A percentile compares a stretch with the other conserved stretches of the same genome.
phyloP scores from a whole-genome alignment of 176 grass and related monocot species.

The Pontederia crassipes region DNA sequence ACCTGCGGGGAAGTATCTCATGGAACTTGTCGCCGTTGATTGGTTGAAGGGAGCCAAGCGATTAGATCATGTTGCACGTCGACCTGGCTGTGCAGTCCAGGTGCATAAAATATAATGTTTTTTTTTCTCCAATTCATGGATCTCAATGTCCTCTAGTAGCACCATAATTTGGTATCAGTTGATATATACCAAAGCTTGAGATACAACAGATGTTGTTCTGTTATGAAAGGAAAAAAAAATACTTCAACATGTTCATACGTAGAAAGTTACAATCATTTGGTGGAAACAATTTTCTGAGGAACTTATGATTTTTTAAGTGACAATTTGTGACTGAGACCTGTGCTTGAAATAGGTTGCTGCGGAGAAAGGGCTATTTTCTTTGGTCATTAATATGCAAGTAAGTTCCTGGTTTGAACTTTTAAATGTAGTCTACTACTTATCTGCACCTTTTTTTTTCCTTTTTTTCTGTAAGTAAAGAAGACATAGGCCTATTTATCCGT shows the following conservation, averaged over 20 bases:
- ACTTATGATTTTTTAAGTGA: no score
- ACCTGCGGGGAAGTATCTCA: constrained; percentile 72
- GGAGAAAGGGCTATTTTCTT: constrained; percentile 81
- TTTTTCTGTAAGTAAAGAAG: no score
- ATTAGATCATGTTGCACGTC: constrained; percentile 83
- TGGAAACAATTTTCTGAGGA: no score
- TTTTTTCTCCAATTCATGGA: not conserved
- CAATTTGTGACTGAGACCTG: constrained; percentile 3
- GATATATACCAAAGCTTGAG: no score
- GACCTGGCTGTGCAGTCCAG: constrained; percentile 55
- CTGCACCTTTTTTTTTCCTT: no score
- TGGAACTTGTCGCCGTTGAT: constrained; percentile 71
- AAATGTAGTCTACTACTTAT: not conserved
- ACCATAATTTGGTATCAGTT: no score
- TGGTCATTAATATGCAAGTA: constrained; percentile 91
- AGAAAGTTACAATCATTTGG: no score
- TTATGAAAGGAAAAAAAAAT: no score
- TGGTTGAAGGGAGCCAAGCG: constrained; percentile 67
- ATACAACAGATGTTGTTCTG: no score
- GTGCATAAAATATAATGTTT: constrained; percentile 18
- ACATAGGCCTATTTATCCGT: no score
- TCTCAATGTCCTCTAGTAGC: not conserved
- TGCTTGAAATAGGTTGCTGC: constrained; percentile 53
- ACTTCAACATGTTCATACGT: no score
- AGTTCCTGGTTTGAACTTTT: constrained; percentile 7